Base-by-base conservation (phyloP, 164 flowering plant species). In the Vitis riparia region DNA sequence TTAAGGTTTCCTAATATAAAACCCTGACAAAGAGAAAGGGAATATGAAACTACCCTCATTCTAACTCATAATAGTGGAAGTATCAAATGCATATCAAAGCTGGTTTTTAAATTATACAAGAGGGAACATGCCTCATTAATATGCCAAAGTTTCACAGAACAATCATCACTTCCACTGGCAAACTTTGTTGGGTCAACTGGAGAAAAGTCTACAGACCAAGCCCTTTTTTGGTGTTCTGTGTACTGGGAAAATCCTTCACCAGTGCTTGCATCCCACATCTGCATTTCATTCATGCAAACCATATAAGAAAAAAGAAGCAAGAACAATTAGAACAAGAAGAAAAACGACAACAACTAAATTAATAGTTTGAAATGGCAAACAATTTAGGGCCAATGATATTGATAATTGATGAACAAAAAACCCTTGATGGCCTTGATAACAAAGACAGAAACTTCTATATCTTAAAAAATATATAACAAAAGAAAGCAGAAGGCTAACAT, bases 141-240 rank as follows among this genome's bases (percentile, higher is more conserved):
- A 85, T 78, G 91, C 99, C 99, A 96, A 62, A 96, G 71, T 80
- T 91, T 93, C 76, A 96, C 99, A 62, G 86, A 75, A 76, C 83
- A 88, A 80, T 96, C 99, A 84, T 96, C 99, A 80, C 99, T 88
- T 69, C 99, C 99, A 81, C 97, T 96, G 79, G 91, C 98, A 58
- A 96, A 81, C 70, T 88, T 92, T 71, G 83, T 96, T 30, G 99
- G 99, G 75, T 85, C 87, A 49, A 82, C 81, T 51, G 27, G 87
- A 73, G 98, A 93, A 76, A 96, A 96, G 76, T 96, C 98, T 73
- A 89, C 96, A 74, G 97, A 96, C 99, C 99, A 96, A 61, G 94
- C 94, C 77, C 99, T 86, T 73, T 73, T 86, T 76, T 79, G 80
- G 73, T 96, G 99, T 76, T 91, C 99, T 30, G 37, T 74, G 72